Evolutionary conservation across 768 basidiomycete genomes (phyloP).

Genomic region (Lanmaoa rubissima): DNA sequence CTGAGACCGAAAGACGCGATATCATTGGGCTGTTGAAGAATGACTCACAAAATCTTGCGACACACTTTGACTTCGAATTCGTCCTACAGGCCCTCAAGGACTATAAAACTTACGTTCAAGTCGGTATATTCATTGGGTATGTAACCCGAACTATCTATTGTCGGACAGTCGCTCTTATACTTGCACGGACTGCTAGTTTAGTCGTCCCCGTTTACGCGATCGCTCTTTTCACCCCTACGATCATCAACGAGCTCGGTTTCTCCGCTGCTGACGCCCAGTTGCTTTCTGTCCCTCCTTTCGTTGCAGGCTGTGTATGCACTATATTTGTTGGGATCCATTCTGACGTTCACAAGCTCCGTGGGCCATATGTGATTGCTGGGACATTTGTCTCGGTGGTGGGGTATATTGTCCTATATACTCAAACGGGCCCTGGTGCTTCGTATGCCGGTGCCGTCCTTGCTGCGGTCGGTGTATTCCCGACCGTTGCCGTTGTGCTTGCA

Average conservation of each 20-base stretch:
- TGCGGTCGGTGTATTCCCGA: constrained; percentile 52
- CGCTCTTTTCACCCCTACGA: constrained; percentile 52
- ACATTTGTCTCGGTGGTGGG: constrained; percentile 47
- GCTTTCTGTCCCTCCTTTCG: constrained; percentile 51
- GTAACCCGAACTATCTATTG: constrained; percentile 1
- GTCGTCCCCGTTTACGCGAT: constrained; percentile 48
- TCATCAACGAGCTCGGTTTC: constrained; percentile 50
- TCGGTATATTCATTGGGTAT: constrained; percentile 43
- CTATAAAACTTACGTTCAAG: constrained; percentile 39
- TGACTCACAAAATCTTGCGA: constrained; percentile 45
- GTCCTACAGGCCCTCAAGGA: constrained; percentile 49
- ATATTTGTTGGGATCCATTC: constrained; percentile 42
- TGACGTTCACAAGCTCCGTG: constrained; percentile 42
- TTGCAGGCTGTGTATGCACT: constrained; percentile 44
- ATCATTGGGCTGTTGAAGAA: constrained; percentile 39
- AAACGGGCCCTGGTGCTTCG: constrained; percentile 19
- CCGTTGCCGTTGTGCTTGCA: constrained; percentile 46
- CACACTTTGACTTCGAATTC: constrained; percentile 44
- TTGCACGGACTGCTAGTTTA: constrained; percentile 27
- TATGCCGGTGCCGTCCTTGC: constrained; percentile 52
- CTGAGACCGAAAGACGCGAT: constrained; percentile 39
- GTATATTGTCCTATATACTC: constrained; percentile 47
- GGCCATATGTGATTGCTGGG: constrained; percentile 48
- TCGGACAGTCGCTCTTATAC: background rate
- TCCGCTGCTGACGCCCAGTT: constrained; percentile 49